Evolutionary conservation across 257 asterid species (phyloP).

Genomic region (Scutellaria barbata): DNA sequence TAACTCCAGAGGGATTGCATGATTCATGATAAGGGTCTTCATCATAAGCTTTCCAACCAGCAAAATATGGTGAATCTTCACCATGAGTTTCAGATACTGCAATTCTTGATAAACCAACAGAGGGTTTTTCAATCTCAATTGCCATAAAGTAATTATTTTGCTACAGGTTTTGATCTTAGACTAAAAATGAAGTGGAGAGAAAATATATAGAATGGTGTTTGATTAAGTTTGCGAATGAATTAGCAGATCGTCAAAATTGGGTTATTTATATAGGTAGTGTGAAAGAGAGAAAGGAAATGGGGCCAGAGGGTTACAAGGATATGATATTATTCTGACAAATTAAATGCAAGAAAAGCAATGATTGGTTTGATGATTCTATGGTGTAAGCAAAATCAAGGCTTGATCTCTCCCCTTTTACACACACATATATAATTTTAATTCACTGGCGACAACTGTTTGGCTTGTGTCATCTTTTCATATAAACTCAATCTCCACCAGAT

Average conservation of each 20-base stretch:
- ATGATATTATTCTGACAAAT: slow-evolving; percentile 6
- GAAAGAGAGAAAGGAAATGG: slow-evolving; percentile 12
- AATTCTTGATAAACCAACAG: slow-evolving; percentile 57
- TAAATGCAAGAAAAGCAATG: slow-evolving; percentile 35
- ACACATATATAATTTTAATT: slow-evolving; percentile 16
- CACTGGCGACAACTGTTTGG: slow-evolving; percentile 79
- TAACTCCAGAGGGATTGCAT: slow-evolving; percentile 70
- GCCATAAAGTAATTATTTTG: slow-evolving; percentile 48
- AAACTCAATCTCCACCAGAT: slow-evolving; percentile 60
- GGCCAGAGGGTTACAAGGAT: slow-evolving; percentile 33
- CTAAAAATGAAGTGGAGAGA: too few species aligned
- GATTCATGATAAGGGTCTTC: slow-evolving; percentile 69
- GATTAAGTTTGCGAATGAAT: slow-evolving; percentile 20
- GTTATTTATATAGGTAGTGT: slow-evolving; percentile 43
- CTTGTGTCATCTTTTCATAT: slow-evolving; percentile 56
- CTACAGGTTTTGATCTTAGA: background rate
- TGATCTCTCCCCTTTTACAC: slow-evolving; percentile 4
- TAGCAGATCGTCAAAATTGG: slow-evolving; percentile 7
- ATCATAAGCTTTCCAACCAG: slow-evolving; percentile 95
- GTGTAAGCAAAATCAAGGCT: slow-evolving; percentile 32
- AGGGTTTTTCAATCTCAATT: slow-evolving; percentile 53
- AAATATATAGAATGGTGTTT: background rate
- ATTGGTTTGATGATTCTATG: slow-evolving; percentile 34
- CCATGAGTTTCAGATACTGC: slow-evolving; percentile 86
- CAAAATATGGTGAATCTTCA: slow-evolving; percentile 88